phyloP scores from a whole-genome alignment of 2,329 filamentous ascomycete genomes.

The Botrytis pseudocinerea region DNA sequence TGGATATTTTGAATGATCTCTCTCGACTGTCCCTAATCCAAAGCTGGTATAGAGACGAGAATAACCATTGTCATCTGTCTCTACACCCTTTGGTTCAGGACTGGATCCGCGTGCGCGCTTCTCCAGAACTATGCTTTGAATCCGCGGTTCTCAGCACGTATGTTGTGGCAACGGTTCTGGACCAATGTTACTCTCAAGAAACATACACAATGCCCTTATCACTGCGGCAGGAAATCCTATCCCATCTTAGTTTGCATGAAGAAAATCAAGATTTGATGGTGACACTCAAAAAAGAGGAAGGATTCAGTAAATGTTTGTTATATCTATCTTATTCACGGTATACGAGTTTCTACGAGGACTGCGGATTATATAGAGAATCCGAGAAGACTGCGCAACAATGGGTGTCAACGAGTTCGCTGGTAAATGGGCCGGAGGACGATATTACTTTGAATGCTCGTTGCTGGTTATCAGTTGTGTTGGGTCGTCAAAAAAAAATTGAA shows the following conservation, averaged over 20 bases:
- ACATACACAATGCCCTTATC: neutral
- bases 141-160: constrained; percentile 18
- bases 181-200: neutral
- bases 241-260: constrained; percentile 24
- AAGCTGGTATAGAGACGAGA: constrained; percentile 25
- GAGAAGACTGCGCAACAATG: neutral
- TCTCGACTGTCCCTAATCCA: constrained; percentile 32
- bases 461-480: rapidly evolving
- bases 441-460: rapidly evolving
- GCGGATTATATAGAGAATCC: neutral
- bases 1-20: constrained; percentile 27
- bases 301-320: neutral
- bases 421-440: neutral
- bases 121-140: constrained; percentile 11
- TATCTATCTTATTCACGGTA: neutral
- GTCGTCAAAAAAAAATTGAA: rapidly evolving
- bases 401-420: too few relatives aligned
- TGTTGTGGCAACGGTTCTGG: constrained; percentile 14
- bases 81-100: constrained; percentile 34
- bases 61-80: constrained; percentile 26
- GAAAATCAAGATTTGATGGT: constrained; percentile 10
- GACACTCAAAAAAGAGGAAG: neutral
- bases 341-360: neutral
- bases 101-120: constrained; percentile 32
- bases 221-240: constrained; percentile 23